Percentiles rank a stretch among this genome's conserved stretches.
Conservation (phyloP, 192 early-diverging fungal genomes). For the Gryganskiella cystojenkinii region DNA sequence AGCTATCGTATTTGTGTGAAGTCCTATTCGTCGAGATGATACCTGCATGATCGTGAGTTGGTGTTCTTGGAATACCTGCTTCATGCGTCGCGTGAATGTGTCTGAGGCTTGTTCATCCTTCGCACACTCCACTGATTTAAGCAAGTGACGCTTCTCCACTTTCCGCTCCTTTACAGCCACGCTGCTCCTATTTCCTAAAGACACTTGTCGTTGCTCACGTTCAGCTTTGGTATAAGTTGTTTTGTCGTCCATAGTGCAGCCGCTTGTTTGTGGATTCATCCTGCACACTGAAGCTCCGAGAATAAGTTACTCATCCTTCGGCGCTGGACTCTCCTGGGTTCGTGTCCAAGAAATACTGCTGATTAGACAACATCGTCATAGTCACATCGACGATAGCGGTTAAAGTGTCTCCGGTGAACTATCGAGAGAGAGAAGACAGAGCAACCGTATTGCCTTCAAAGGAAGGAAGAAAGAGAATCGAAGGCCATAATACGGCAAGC, state of each 20-base stretch:
- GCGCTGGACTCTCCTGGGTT: slow-evolving; percentile 10
- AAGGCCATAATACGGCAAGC: too few species aligned
- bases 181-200: slow-evolving; percentile 16
- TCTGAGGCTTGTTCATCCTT: slow-evolving; percentile 10
- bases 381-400: too few species aligned
- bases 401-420: too few species aligned
- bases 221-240: slow-evolving; percentile 22
- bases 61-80: slow-evolving; percentile 21
- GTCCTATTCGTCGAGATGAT: slow-evolving; percentile 12
- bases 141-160: background rate
- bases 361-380: too few species aligned
- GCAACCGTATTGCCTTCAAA: too few species aligned
- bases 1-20: slow-evolving; percentile 13
- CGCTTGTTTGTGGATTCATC: slow-evolving; percentile 24
- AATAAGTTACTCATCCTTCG: slow-evolving; percentile 1
- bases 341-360: slow-evolving; percentile 27
- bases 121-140: slow-evolving; percentile 2
- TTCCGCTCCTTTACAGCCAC: slow-evolving; percentile 21
- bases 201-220: slow-evolving; percentile 6
- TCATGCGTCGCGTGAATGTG: slow-evolving; percentile 17
- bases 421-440: too few species aligned
- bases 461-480: too few species aligned
- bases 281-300: slow-evolving; percentile 15
- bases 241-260: slow-evolving; percentile 15
- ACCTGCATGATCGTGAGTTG: slow-evolving; percentile 17